Conservation (phyloP, 1,284 basidiomycete species). For the Trichosporon inkin region DNA sequence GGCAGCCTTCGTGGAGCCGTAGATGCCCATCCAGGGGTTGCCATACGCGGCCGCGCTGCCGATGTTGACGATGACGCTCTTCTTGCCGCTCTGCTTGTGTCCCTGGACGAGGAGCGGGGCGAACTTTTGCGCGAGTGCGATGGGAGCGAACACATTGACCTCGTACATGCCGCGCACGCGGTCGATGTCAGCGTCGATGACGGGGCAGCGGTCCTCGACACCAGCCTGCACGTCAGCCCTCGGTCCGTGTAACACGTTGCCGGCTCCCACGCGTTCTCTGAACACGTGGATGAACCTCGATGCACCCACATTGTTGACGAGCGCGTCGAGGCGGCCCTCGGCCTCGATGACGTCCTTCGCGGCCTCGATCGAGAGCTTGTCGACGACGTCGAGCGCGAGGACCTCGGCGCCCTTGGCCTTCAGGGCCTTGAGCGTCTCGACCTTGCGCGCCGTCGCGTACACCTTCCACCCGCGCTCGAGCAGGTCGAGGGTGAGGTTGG, state of each 20-base stretch:
- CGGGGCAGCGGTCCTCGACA: conserved; percentile 1
- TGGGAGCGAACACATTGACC: conserved; percentile 25
- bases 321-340: conserved; percentile 19
- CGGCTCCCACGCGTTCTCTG: background rate
- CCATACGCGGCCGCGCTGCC: conserved; percentile 17
- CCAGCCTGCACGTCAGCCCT: conserved; percentile 5
- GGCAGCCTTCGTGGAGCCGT: conserved; percentile 17
- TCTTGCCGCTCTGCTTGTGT: background rate
- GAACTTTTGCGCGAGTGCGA: conserved; percentile 25
- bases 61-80: conserved; percentile 24
- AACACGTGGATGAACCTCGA: background rate
- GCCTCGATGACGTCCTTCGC: conserved; percentile 10
- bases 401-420: conserved; percentile 7
- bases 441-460: conserved; percentile 18
- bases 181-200: conserved; percentile 12
- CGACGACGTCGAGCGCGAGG: conserved; percentile 20
- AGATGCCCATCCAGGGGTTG: conserved; percentile 21
- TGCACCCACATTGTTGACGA: conserved; percentile 24
- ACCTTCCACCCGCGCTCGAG: conserved; percentile 16
- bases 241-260: background rate
- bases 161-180: conserved; percentile 21
- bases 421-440: conserved; percentile 14
- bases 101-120: conserved; percentile 9
- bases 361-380: conserved; percentile 9
- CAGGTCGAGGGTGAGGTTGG: conserved; percentile 16